Evolutionary conservation across 352 stramenopile species (phyloP).

Genomic region (Phytophthora agathidicida): DNA sequence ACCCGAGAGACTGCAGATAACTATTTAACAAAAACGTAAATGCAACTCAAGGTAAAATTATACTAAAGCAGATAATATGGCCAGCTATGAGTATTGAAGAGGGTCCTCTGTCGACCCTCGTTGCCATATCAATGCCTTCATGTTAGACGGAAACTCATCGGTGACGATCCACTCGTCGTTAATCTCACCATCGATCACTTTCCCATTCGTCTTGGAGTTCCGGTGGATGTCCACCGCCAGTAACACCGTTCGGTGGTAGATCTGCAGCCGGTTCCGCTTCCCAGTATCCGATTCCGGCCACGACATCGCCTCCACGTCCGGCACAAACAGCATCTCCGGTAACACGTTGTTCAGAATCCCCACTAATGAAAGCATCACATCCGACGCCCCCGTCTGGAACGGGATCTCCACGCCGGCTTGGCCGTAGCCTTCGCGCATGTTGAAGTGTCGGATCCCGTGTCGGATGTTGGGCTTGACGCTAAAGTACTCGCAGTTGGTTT

Average conservation of each 20-base stretch:
- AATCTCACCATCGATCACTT: constrained; percentile 17
- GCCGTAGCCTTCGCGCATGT: constrained; percentile 67
- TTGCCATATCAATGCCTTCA: constrained; percentile 32
- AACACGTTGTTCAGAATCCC: constrained; percentile 61
- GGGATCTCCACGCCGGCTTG: constrained; percentile 43
- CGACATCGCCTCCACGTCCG: constrained; percentile 18
- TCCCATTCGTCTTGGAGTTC: constrained; percentile 51
- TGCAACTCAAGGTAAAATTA: too few species aligned
- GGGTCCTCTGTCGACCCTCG: constrained; percentile 11
- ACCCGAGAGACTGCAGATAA: too few species aligned
- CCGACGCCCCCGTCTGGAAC: constrained; percentile 51
- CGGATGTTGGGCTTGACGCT: constrained; percentile 61
- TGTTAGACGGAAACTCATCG: constrained; percentile 20
- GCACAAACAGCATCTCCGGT: constrained; percentile 50
- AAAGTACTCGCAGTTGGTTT: constrained; percentile 56
- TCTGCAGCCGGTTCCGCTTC: constrained; percentile 44
- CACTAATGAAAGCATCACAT: constrained; percentile 59
- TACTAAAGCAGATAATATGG: neutral
- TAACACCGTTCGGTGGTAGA: constrained; percentile 54
- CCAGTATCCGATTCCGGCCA: constrained; percentile 32
- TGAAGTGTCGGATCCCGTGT: constrained; percentile 59
- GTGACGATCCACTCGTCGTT: constrained; percentile 14
- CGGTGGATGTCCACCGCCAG: constrained; percentile 55
- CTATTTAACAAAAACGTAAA: too few species aligned
- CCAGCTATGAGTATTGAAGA: constrained; percentile 11